phyloP scores from a whole-genome alignment of 2,329 filamentous ascomycete genomes.

The Ophioceras dolichostomum region DNA sequence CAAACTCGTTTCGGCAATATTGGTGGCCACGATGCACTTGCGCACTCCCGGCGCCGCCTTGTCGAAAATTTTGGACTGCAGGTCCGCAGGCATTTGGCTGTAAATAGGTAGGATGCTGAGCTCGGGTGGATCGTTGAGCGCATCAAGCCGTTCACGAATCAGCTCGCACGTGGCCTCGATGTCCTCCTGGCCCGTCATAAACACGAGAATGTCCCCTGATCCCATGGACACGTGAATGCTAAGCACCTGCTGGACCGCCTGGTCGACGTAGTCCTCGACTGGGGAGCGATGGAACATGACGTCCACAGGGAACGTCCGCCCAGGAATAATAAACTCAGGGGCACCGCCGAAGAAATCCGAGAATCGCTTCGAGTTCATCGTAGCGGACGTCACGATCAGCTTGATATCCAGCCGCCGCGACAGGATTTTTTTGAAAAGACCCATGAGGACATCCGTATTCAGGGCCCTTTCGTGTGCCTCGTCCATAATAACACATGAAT shows the following conservation, averaged over 20 bases:
- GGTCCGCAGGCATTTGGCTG: constrained; percentile 97
- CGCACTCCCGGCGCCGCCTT: constrained; percentile 78
- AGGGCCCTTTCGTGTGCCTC: constrained; percentile 94
- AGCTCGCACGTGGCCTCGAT: constrained; percentile 95
- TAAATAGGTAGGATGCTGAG: constrained; percentile 94
- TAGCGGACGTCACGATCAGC: constrained; percentile 93
- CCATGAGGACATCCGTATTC: constrained; percentile 96
- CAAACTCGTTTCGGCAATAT: constrained; percentile 95
- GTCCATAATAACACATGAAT: constrained; percentile 99
- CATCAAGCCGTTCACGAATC: constrained; percentile 72
- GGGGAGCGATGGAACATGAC: constrained; percentile 91
- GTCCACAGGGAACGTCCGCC: constrained; percentile 92
- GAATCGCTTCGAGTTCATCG: constrained; percentile 96
- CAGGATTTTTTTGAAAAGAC: constrained; percentile 92
- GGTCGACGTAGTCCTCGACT: constrained; percentile 95
- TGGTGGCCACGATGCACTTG: constrained; percentile 96
- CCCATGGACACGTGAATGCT: constrained; percentile 95
- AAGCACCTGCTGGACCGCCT: constrained; percentile 88
- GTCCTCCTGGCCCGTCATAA: constrained; percentile 99
- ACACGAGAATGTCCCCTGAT: constrained; percentile 85
- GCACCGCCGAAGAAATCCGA: constrained; percentile 93
- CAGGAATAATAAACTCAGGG: constrained; percentile 92
- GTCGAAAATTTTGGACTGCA: constrained; percentile 97
- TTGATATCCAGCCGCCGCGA: constrained; percentile 83
- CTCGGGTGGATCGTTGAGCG: constrained; percentile 89